These are phyloP conservation scores for Hymenoscyphus occultus DNA, from an alignment of 2,329 filamentous ascomycete species.

Conservation along the genomic window DNA sequence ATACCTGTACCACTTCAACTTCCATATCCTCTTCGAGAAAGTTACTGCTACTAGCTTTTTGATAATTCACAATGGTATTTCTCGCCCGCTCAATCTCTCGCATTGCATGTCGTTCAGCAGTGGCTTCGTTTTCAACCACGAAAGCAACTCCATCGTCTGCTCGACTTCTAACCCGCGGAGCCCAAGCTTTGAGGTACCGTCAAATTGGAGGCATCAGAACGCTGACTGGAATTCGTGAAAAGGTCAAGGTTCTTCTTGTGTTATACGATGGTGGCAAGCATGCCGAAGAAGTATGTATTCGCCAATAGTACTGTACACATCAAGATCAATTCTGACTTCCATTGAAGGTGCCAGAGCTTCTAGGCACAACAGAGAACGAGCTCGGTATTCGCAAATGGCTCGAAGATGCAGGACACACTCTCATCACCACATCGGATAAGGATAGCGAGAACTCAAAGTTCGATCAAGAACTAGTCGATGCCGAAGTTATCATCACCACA, in stretches of 20 bases:
- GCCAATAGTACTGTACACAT: constrained; percentile 5
- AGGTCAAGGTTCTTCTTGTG: constrained; percentile 95
- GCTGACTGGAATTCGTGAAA: constrained; percentile 36
- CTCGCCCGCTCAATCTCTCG: constrained; percentile 34
- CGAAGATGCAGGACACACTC: constrained; percentile 92
- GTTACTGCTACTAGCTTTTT: not conserved
- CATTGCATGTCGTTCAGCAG: constrained; percentile 23
- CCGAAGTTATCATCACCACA: constrained; percentile 98
- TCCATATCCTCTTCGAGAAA: not conserved
- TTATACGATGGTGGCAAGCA: constrained; percentile 88
- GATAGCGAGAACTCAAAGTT: constrained; percentile 91
- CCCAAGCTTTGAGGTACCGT: constrained; percentile 21
- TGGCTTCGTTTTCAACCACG: constrained; percentile 23
- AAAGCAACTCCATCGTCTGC: constrained; percentile 22
- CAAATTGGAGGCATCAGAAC: constrained; percentile 34
- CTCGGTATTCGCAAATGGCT: constrained; percentile 97
- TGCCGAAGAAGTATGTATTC: constrained; percentile 63
- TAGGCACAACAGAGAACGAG: constrained; percentile 95
- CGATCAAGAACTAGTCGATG: constrained; percentile 92
- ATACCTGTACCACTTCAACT: not conserved
- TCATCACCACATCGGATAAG: constrained; percentile 97
- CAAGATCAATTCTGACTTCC: constrained; percentile 19
- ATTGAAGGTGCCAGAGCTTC: constrained; percentile 65
- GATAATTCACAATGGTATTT: constrained; percentile 47
- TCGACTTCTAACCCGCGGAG: constrained; percentile 24